These are phyloP conservation scores for Cicer pinnatifidum DNA, from an alignment of 306 rosid genomes.

Conservation along the genomic window DNA sequence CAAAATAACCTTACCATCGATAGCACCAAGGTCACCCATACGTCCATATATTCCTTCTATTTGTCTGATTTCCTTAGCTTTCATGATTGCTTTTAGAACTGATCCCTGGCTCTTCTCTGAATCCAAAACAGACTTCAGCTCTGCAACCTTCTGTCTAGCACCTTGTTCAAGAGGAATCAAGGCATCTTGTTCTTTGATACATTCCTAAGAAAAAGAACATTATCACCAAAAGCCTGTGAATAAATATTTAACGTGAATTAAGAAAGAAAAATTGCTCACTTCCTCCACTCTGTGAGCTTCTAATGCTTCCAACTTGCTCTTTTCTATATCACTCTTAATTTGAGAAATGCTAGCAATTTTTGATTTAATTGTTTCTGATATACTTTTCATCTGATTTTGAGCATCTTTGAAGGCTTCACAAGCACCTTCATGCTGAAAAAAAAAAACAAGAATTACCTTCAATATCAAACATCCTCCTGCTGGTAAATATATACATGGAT, in stretches of 20 bases:
- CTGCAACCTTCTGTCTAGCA: conserved; percentile 97
- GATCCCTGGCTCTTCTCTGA: conserved; percentile 95
- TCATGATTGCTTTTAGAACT: conserved; percentile 76
- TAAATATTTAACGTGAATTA: neutral
- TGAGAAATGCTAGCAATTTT: conserved; percentile 61
- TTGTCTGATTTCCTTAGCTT: conserved; percentile 74
- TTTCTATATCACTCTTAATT: conserved; percentile 63
- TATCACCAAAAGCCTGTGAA: conserved; percentile 36
- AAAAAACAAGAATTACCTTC: conserved; percentile 25
- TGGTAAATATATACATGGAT: conserved; percentile 2
- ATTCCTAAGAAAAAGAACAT: conserved; percentile 58
- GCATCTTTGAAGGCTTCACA: conserved; percentile 74
- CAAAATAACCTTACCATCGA: conserved; percentile 66
- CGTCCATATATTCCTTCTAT: conserved; percentile 95
- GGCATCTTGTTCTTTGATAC: conserved; percentile 74
- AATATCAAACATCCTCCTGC: conserved; percentile 28
- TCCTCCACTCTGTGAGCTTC: conserved; percentile 77
- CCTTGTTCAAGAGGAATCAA: conserved; percentile 87
- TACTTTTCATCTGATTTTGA: conserved; percentile 64
- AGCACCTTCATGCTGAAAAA: conserved; percentile 81
- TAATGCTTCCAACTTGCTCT: conserved; percentile 63
- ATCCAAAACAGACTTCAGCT: conserved; percentile 80
- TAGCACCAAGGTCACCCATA: conserved; percentile 98
- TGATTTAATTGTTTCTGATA: conserved; percentile 59
- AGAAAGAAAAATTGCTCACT: conserved; percentile 52